Evolutionary conservation across 208 protist genomes (phyloP).

Genomic region (Wallacemonas sp.): DNA sequence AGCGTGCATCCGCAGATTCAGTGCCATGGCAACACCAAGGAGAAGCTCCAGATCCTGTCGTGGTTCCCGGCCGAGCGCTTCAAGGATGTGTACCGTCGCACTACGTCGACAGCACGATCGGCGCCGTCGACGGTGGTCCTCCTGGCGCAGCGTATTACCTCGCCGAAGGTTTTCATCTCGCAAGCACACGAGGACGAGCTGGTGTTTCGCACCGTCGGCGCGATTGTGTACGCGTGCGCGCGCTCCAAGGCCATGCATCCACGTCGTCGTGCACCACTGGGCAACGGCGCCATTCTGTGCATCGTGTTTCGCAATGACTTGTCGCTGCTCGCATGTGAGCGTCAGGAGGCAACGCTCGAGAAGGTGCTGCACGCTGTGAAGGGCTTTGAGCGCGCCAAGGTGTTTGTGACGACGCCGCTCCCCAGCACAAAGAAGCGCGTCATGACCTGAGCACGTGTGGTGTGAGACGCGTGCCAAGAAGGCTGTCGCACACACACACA

Average conservation of each 20-base stretch:
- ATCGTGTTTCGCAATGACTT: conserved; percentile 13
- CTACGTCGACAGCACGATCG: background rate
- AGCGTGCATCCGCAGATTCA: background rate
- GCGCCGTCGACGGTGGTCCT: conserved; percentile 7
- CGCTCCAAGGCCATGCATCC: conserved; percentile 7
- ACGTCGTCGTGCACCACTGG: background rate
- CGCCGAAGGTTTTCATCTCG: conserved; percentile 15
- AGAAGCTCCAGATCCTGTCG: conserved; percentile 14
- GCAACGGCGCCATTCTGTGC: background rate
- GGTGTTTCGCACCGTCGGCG: conserved; percentile 6
- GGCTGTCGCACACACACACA: conserved; percentile 8
- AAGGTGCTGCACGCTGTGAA: conserved; percentile 11
- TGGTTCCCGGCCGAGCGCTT: conserved; percentile 13
- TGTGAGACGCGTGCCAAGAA: background rate
- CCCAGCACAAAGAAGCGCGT: conserved; percentile 15
- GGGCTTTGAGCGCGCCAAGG: conserved; percentile 11
- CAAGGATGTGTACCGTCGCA: conserved; percentile 1
- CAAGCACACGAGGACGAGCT: conserved; percentile 9
- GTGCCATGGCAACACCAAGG: conserved; percentile 16
- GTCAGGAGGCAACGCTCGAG: background rate
- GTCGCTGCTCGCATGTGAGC: background rate
- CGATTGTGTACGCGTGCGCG: conserved; percentile 14
- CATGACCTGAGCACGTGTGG: background rate
- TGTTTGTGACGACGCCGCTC: conserved; percentile 17
- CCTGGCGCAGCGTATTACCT: conserved; percentile 5